Base-by-base conservation (phyloP, 2,329 filamentous ascomycete genomes). In the Cercospora sp. region DNA sequence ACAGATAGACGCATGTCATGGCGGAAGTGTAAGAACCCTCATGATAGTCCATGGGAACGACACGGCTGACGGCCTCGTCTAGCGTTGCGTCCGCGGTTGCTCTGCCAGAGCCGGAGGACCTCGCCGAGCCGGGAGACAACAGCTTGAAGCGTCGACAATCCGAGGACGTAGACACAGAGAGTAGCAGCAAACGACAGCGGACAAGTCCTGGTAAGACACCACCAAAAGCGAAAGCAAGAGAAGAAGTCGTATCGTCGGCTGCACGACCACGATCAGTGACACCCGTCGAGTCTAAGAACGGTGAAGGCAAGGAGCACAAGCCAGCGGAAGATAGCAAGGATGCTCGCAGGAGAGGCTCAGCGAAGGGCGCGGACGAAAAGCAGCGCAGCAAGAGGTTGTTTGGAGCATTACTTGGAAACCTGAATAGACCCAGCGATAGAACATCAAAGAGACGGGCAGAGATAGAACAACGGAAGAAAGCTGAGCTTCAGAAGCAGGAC, bases 381-480 rank as follows among this genome's bases (percentile, higher is more conserved):
- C 93, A 91, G 78, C 90, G 94, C 43, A 91, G 92, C 24, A 90
- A 91, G 79, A 87, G 94, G 63, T 84, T 98, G 69, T 97, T 97
- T 77, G 94, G 94, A 69, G 91, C 74, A 30, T 62, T 78, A 16
- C 67, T 76, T 30, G 74, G 75, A 28, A 76, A 73, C 51, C 61
- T 77, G 58, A 76, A 76, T 40, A 69, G 63, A 16, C 68, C 89
- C 86, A 77, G 86, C 84, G 73, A 82, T 85, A 82, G 72, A 90
- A 80, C 90, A 87, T 80, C 89, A 88, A 74, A 89, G 91, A 66
- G 87, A 86, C 70, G 93, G 94, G 78, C 93, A 94, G 78, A 93
- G 95, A 82, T 90, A 88, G 80, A 89, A 90, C 73, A 92, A 94
- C 80, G 88, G 91, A 77, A 91, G 91, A 76, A 92, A 90, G 80